phyloP scores from a whole-genome alignment of 352 stramenopile genomes.

The Phytopythium mirpurense region DNA sequence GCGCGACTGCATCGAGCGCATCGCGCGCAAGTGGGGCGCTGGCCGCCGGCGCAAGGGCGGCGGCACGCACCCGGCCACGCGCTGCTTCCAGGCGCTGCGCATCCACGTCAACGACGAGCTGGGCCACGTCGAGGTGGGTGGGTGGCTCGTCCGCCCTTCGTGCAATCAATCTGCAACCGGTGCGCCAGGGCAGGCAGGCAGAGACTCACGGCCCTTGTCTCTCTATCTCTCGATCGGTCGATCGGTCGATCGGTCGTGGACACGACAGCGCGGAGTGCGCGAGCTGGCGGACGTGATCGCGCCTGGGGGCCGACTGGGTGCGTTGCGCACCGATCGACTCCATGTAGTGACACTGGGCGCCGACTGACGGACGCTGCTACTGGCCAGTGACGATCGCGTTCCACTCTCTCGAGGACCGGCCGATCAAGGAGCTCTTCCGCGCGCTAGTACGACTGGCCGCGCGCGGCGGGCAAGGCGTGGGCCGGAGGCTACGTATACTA shows the following conservation, averaged over 20 bases:
- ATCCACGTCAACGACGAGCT: constrained; percentile 84
- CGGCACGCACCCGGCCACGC: constrained; percentile 63
- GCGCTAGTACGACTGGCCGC: constrained; percentile 35
- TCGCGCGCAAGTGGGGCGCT: constrained; percentile 60
- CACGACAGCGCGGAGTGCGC: constrained; percentile 32
- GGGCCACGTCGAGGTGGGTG: constrained; percentile 40
- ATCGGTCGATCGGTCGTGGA: background rate
- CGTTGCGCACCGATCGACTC: background rate
- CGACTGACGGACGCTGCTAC: background rate
- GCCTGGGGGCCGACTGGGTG: constrained; percentile 52
- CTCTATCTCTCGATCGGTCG: background rate
- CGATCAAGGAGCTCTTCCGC: constrained; percentile 76
- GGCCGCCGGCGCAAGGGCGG: constrained; percentile 11
- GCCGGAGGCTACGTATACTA: too few species aligned
- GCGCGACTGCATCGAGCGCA: constrained; percentile 69
- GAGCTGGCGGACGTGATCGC: constrained; percentile 49
- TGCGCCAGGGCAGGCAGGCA: too few species aligned
- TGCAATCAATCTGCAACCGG: background rate
- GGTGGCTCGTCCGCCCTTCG: background rate
- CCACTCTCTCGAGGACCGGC: constrained; percentile 78
- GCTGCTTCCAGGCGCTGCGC: constrained; percentile 74
- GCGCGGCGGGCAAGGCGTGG: too few species aligned
- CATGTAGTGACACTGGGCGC: too few species aligned
- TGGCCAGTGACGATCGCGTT: constrained; percentile 69
- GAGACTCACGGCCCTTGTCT: too few species aligned